These are phyloP conservation scores for Backusella morwellensis DNA, from an alignment of 192 early-diverging fungal species.

Conservation along the genomic window DNA sequence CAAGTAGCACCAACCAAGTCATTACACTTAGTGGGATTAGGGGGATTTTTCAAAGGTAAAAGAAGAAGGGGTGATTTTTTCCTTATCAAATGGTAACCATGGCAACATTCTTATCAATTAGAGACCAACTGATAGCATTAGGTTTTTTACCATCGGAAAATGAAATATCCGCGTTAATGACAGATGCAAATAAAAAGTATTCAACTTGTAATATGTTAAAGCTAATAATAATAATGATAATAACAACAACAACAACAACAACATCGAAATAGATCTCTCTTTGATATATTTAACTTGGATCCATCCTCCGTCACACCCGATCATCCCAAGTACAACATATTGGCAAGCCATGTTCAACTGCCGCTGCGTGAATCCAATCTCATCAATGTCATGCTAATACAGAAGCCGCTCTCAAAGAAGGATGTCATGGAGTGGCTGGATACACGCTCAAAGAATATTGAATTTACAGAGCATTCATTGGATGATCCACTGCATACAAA, in stretches of 20 bases:
- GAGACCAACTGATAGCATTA: conserved; percentile 33
- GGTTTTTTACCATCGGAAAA: conserved; percentile 8
- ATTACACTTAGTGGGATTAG: conserved; percentile 33
- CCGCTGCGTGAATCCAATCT: conserved; percentile 8
- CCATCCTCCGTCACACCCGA: conserved; percentile 28
- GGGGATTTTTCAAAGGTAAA: conserved; percentile 35
- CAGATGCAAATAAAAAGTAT: neutral
- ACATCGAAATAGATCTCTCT: neutral
- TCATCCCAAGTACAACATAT: conserved; percentile 27
- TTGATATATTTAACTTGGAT: conserved; percentile 34
- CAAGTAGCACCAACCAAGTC: conserved; percentile 11
- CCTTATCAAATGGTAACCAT: too few relatives aligned
- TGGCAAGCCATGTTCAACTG: conserved; percentile 37
- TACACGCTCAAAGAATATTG: neutral
- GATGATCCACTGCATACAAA: conserved; percentile 3
- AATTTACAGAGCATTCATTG: neutral
- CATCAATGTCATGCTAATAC: conserved; percentile 34
- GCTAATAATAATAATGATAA: too few relatives aligned
- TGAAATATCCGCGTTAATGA: conserved; percentile 8
- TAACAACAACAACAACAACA: too few relatives aligned
- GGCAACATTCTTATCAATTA: neutral
- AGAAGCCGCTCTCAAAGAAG: conserved; percentile 32
- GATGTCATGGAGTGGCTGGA: conserved; percentile 32
- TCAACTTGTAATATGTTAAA: neutral
- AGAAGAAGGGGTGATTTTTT: neutral